Evolutionary conservation across 2,329 filamentous ascomycete species (phyloP), one percentile per base, ranked within the genome.

Genomic region (Trichoderma semiorbis): DNA sequence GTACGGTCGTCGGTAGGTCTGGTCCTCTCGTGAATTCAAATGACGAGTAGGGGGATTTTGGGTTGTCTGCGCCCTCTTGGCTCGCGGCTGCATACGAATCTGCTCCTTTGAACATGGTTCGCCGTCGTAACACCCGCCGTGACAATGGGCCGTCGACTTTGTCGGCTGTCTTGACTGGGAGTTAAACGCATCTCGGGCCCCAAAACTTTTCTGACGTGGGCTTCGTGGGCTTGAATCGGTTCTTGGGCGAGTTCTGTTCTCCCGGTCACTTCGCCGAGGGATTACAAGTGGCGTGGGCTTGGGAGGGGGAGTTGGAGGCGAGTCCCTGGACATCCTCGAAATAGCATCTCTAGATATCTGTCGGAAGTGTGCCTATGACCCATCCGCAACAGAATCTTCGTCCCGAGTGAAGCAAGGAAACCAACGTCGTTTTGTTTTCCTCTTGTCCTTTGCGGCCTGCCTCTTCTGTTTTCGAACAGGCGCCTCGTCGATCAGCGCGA

Each of bases 401-500:
- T 77, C 73, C 11, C 57, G 73, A 1, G 76, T 69, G 63, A 79
- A 77, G 62, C 80, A 82, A 57, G 79, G 78, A 12, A 79, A 70
- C 63, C 80, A 82, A 47, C 68, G 74, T 11, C 71, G 71, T 16
- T 70, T 75, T 30, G 63, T 53, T 21, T 71, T 73, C n/a, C 73
- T 73, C 24, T 74, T 68, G 11, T 65, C 68, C 14, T 66, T 66
- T 34, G 32, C 14, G 16, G 39, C 67, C 43, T 18, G 71, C 57
- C n/a, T 73, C 61, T 71, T 77, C 26, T 75, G 74, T 14, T 74
- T 77, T 60, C 74, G 74, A 30, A 69, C 53, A 6, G 78, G 76
- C 18, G 74, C 74, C 57, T 81, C 77, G 14, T 81, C 79, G 36
- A 80, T 77, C 36, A 82, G 75, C 7, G 79, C 77, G 65, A 77